Base-by-base conservation (phyloP, 2,329 filamentous ascomycete genomes). In the Colletotrichum liriopes region DNA sequence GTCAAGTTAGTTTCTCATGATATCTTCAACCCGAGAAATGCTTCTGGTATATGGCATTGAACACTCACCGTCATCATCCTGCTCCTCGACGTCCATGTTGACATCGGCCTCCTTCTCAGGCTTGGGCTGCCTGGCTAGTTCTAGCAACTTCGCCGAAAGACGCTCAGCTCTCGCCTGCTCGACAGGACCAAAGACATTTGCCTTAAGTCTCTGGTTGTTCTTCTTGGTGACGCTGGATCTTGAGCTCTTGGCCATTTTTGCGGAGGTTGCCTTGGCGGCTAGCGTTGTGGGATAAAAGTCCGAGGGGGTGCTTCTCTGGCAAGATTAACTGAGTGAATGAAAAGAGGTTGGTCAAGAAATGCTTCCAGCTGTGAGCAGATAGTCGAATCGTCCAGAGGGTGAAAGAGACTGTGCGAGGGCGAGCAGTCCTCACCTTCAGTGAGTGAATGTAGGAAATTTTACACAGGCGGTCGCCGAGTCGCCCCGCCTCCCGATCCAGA, bases 211-310 rank as follows among this genome's bases (percentile, higher is more conserved):
- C 77, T 90, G 88, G 85, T 95, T 94, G 86, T 98, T 98, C 78
- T 88, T 88, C 86, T 98, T 98, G 78, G 88, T 91, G 76, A 89
- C 87, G 81, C 93, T 97, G 75, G 95, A 90, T 81, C 96, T 89
- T 73, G 93, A 87, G 80, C 94, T 93, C 82, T 97, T 98, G 32
- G 95, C 96, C 96, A 98, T 98, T 77, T 67, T 88, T 80, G 67
- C 61, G 41, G 23, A 59, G 54, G 47, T 47, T 35, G 37, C n/a
- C 61, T 51, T 23, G 65, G 54, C 74, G 63, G 29, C 47, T 64
- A 51, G 37, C 64, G 56, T 51, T 55, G 12, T 39, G 20, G 12
- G 67, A 64, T 41, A 61, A 52, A 61, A 18, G 29, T 20, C 37
- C 37, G 35, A 39, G 52, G 32, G 37, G 18, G 37, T n/a, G 39